Evolutionary conservation across 1,139 yeast genomes (phyloP), one percentile per base, ranked within the genome.

Genomic region (Pichia sp.): DNA sequence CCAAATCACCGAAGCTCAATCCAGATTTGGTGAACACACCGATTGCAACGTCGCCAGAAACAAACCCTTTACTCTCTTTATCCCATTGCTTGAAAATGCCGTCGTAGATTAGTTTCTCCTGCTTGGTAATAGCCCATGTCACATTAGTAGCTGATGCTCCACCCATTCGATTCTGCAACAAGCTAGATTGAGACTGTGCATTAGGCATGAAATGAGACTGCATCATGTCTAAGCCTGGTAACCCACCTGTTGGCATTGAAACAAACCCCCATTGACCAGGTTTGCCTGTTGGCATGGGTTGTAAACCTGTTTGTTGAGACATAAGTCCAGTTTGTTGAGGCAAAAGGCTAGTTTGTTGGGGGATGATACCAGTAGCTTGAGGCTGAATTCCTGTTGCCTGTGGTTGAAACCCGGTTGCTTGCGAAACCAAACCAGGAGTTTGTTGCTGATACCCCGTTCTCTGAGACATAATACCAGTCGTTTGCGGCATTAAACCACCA

Each of bases 81-180:
- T 91, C 97, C 90, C 96, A 91, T 44, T 95, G 95, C 51, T 76
- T 76, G 69, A 91, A 93, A 55, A 91, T 87, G 49, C 86, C 87
- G 65, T 90, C 96, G 69, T 90, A 91, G 52, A 90, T 81, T 55
- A 76, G 78, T 66, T 90, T 91, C 65, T 93, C 99, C 62, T 88
- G 93, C 61, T 85, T 83, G 46, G 95, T 79, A 64, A 91, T 83
- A 28, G 93, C 83, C 91, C 93, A 80, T 4, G 80, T 64, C 26
- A 80, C 83, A 58, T 79, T 77, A n/a, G 73, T 65, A 51, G 74
- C 73, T 59, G 72, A 66, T 4, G 72, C 64, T 3, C 81, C 80
- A 28, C 82, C 84, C 83, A 79, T 77, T 4, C 68, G 75, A 55
- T 69, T 71, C 56, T 75, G 80, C 54, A 79, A 71, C 51, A 73